Evolutionary conservation across 371 early-diverging fungal genomes (phyloP).

Genomic region (Phascolomyces articulosus): DNA sequence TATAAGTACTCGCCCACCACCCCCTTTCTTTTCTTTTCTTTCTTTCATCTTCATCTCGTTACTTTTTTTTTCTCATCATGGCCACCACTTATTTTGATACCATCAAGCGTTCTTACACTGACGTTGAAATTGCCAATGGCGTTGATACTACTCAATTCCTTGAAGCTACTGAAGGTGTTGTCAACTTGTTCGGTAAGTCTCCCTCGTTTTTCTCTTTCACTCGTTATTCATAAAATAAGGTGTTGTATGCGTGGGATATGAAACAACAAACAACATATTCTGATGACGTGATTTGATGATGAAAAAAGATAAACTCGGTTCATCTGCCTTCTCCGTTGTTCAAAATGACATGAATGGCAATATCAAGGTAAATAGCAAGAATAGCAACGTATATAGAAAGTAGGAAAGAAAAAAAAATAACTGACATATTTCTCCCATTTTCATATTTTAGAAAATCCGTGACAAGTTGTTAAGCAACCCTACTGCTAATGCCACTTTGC

Average conservation of each 20-base stretch:
- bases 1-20: background rate
- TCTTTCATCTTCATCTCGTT: background rate
- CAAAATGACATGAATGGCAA: constrained; percentile 92
- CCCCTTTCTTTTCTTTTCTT: background rate
- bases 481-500: constrained; percentile 73
- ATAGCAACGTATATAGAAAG: constrained; percentile 3
- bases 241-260: no score
- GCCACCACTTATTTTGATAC: constrained; percentile 61
- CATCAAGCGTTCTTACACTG: constrained; percentile 66
- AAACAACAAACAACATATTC: no score
- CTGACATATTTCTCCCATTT: background rate
- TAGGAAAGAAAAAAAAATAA: background rate
- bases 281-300: background rate
- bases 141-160: constrained; percentile 84
- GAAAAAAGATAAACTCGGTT: constrained; percentile 63
- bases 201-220: no score
- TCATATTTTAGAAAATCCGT: constrained; percentile 75
- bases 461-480: constrained; percentile 68
- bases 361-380: constrained; percentile 60
- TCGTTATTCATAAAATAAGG: no score
- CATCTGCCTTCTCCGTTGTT: constrained; percentile 81
- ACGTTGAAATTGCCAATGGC: constrained; percentile 70
- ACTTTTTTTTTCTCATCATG: background rate
- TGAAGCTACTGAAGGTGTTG: constrained; percentile 85
- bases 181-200: constrained; percentile 80